Evolutionary conservation across 768 basidiomycete species (phyloP), one percentile per base, ranked within the genome.

Genomic region (Cubamyces sp.): DNA sequence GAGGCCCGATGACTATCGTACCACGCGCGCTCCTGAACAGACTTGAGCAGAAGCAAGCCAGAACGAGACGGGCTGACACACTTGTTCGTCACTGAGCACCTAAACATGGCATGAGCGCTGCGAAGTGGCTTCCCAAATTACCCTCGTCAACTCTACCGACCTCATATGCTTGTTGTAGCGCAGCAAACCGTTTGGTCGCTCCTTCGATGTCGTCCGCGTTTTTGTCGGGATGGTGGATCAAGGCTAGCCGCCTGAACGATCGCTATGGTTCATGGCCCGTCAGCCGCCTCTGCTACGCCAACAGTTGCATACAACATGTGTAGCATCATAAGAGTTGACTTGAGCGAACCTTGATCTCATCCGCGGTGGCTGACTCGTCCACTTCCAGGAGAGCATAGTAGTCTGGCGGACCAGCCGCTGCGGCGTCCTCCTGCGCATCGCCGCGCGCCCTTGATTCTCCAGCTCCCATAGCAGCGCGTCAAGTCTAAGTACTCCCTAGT

Each of bases 31-130:
- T 98, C 96, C 91, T 96, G 84, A 79, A 68, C 54, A 19, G 19
- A 16, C 2, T 37, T 48, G 39, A 57, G 57, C n/a, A 21, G 6
- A 57, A 52, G 47, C 26, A 30, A 47, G 26, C 51, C n/a, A 34
- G n/a, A 16, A 34, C 58, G 30, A 53, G 18, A 23, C 6, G 28
- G 34, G 28, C 16, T 25, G 53, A 60, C 46, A 76, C 76, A 93
- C 94, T 84, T 98, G 94, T 62, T 96, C 93, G 74, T 98, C 96
- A 68, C 92, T 94, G 45, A 98, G 81, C 49, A 96, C 89, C 93
- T 94, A 59, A 19, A 52, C 21, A 55, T 39, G 23, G 28, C 5
- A 54, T 63, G 34, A 65, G 57, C 43, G 52, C 51, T 47, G 51
- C 23, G 16, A 21, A 21, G 9, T 7, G 6, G 16, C 14, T 25